Percentiles rank a stretch among this genome's conserved stretches.
These are phyloP conservation scores for Phaeolepiota aurea DNA, from an alignment of 768 basidiomycete species.

Conservation along the genomic window DNA sequence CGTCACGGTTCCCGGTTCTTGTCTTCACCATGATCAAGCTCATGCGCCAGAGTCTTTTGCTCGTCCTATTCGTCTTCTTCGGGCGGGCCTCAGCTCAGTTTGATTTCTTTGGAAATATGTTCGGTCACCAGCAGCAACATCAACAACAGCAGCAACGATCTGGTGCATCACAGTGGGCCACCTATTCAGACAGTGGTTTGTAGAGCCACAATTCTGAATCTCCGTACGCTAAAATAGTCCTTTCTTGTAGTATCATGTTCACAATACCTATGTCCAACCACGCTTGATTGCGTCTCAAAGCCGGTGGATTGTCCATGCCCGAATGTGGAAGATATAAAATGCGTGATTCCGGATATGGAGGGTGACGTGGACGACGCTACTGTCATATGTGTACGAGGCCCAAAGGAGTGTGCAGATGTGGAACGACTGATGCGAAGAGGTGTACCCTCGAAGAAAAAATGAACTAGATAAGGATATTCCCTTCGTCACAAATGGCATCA, in stretches of 20 bases:
- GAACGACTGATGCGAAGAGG: conserved; percentile 41
- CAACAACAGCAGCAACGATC: conserved; percentile 50
- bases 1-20: no score
- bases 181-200: conserved; percentile 59
- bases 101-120: conserved; percentile 74
- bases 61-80: conserved; percentile 25
- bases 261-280: conserved; percentile 68
- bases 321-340: conserved; percentile 67
- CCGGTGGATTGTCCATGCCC: conserved; percentile 77
- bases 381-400: conserved; percentile 63
- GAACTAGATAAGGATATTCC: no score
- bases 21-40: neutral
- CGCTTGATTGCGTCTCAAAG: conserved; percentile 56
- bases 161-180: conserved; percentile 54
- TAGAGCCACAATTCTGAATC: conserved; percentile 4
- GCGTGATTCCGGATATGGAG: conserved; percentile 56
- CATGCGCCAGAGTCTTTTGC: conserved; percentile 3
- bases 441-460: conserved; percentile 22
- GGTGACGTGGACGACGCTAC: conserved; percentile 43
- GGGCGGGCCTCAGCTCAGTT: conserved; percentile 55
- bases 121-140: conserved; percentile 54
- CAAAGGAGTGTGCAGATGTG: conserved; percentile 52
- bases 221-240: neutral
- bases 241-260: conserved; percentile 53
- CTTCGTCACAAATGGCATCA: neutral